Base-by-base conservation (phyloP, 2,329 filamentous ascomycete genomes). In the Colletotrichum plurivorum region DNA sequence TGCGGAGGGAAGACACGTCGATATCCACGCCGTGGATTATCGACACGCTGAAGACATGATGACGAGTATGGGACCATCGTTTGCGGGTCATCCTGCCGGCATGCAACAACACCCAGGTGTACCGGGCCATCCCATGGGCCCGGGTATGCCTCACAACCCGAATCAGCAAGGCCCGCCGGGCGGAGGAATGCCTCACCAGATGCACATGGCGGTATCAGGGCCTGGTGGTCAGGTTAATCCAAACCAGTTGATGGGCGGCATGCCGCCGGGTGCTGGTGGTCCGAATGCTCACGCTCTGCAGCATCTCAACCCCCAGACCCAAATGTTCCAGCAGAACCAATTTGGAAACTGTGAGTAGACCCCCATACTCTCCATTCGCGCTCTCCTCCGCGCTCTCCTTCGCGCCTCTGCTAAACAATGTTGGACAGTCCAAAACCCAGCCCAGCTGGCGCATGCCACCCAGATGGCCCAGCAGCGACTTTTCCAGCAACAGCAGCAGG, bases 91-190 rank as follows among this genome's bases (percentile, higher is more conserved):
- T 83, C 90, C 90, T 73, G 88, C 85, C 76, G 89, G 85, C 77
- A 92, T 94, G 89, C 92, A 86, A 70, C 85, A 90, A 75, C 91
- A 93, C 78, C 90, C 91, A 71, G 91, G 90, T 73, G 89, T 92
- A 73, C 87, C 87, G 46, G 89, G 89, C 41, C 90, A 92, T 77
- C 89, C 89, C 70, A 88, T 90, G 83, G 87, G 84, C 18, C 87
- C 85, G 10, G 87, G 86, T 63, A 89, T 90, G 87, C 86, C 85
- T 75, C 91, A 92, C 59, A 92, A 91, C 74, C 90, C 89, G 61
- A 91, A 88, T 73, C 91, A 93, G 77, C 90, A 89, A 73, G 92
- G 92, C 79, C 86, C 85, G 61, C 91, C 92, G 72, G 89, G 88
- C 31, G 86, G 82, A 71, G 87, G 85, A 46, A 90, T 92, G 79